A percentile compares a stretch with the other conserved stretches of the same genome.
phyloP scores from a whole-genome alignment of 768 basidiomycete genomes.

The Boletus subcaerulescens region DNA sequence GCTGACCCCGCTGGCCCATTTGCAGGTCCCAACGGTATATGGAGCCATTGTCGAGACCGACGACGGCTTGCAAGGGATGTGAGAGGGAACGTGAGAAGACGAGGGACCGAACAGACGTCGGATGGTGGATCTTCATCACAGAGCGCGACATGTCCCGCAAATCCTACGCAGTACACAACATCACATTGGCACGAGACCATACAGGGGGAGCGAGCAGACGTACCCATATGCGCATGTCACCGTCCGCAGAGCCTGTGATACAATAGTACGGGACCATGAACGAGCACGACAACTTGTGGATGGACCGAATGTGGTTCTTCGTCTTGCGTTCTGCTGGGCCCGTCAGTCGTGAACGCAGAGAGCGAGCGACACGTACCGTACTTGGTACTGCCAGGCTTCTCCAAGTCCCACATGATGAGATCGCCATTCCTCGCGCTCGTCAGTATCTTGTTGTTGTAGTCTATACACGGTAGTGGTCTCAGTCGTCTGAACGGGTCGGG shows the following conservation, averaged over 20 bases:
- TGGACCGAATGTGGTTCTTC: conserved; percentile 70
- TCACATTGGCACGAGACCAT: too few relatives aligned
- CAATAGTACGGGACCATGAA: conserved; percentile 67
- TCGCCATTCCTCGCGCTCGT: conserved; percentile 82
- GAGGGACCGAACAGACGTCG: conserved; percentile 64
- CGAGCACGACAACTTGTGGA: conserved; percentile 67
- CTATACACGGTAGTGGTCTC: conserved; percentile 34
- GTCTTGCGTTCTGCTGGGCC: conserved; percentile 54
- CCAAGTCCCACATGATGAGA: conserved; percentile 79
- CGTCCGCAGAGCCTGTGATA: conserved; percentile 78
- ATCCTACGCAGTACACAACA: conserved; percentile 44
- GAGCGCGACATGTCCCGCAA: conserved; percentile 69
- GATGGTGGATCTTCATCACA: conserved; percentile 67
- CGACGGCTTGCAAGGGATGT: conserved; percentile 65
- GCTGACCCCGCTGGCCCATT: conserved; percentile 69
- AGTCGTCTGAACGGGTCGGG: background rate
- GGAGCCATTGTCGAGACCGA: conserved; percentile 67
- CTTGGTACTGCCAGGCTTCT: conserved; percentile 62
- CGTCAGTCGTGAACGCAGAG: conserved; percentile 12
- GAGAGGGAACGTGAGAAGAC: conserved; percentile 66
- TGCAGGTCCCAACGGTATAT: conserved; percentile 79
- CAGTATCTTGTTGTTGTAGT: conserved; percentile 69
- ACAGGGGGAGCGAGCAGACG: conserved; percentile 12
- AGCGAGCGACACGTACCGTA: conserved; percentile 49
- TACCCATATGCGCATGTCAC: conserved; percentile 80